Conservation (phyloP, 345 rosid species). For the Citrus hindsii region DNA sequence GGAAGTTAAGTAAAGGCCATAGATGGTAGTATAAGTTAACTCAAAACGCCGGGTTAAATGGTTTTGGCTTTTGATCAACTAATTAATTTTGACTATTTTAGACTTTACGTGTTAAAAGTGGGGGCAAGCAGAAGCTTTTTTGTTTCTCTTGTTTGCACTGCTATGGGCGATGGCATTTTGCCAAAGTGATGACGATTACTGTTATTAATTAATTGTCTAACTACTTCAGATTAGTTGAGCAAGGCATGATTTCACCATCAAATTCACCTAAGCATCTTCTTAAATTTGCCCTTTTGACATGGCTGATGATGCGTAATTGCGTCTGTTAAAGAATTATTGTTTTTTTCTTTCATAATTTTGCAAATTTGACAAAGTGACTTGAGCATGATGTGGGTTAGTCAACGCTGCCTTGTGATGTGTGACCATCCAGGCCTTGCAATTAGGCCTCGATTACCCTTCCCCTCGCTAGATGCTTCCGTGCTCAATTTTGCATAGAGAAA, state of each 20-base stretch:
- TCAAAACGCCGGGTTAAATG: background rate
- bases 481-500: background rate
- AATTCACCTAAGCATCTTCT: too few species aligned
- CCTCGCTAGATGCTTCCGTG: too few species aligned
- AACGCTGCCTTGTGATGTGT: too few species aligned
- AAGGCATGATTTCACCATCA: too few species aligned
- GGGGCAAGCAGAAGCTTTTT: background rate
- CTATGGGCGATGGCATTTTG: background rate
- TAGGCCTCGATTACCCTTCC: too few species aligned
- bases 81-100: background rate
- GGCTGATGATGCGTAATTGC: background rate
- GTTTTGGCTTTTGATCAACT: background rate
- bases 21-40: background rate
- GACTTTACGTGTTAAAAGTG: background rate
- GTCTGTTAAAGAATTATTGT: too few species aligned
- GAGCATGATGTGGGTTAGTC: too few species aligned
- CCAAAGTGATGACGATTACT: background rate
- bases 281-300: background rate
- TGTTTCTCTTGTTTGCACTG: background rate
- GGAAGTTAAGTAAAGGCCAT: background rate
- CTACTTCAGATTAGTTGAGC: too few species aligned
- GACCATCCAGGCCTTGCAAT: too few species aligned
- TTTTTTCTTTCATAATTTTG: too few species aligned
- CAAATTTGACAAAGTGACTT: too few species aligned
- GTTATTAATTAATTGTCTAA: too few species aligned